Evolutionary conservation across 2,329 filamentous ascomycete genomes (phyloP).

Genomic region (Lachnellula willkommii): DNA sequence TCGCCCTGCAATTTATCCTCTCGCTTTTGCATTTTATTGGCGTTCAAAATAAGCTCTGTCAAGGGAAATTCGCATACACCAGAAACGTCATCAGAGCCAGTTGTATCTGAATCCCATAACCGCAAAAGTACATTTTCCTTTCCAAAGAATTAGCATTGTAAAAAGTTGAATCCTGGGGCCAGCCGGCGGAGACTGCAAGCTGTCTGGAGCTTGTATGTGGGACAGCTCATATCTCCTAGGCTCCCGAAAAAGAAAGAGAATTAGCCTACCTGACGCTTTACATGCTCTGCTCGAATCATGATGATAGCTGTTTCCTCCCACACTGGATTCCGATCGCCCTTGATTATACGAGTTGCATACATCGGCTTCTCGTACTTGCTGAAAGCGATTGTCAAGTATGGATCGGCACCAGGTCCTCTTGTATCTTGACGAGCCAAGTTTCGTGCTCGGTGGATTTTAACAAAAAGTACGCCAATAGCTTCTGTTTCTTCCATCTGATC

Average conservation of each 20-base stretch:
- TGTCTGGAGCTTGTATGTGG: too few relatives aligned
- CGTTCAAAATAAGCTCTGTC: slow-evolving; percentile 15
- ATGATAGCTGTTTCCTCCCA: slow-evolving; percentile 22
- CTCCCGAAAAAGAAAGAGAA: too few relatives aligned
- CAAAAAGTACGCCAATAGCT: slow-evolving; percentile 16
- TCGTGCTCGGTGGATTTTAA: slow-evolving; percentile 20
- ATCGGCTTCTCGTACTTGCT: slow-evolving; percentile 21
- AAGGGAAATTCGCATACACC: slow-evolving; percentile 18
- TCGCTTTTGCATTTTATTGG: slow-evolving; percentile 19
- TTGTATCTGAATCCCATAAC: slow-evolving; percentile 19
- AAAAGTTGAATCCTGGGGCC: too few relatives aligned
- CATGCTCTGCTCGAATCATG: slow-evolving; percentile 19
- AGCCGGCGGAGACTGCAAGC: too few relatives aligned
- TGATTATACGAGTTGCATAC: slow-evolving; percentile 22
- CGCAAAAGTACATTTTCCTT: slow-evolving; percentile 16
- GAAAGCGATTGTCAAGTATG: slow-evolving; percentile 20
- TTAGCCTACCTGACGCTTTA: slow-evolving; percentile 10
- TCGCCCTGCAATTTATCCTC: slow-evolving; percentile 18
- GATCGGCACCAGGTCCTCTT: slow-evolving; percentile 17
- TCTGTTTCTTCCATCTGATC: slow-evolving; percentile 18
- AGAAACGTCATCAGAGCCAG: slow-evolving; percentile 18
- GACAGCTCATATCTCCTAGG: too few relatives aligned
- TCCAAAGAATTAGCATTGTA: too few relatives aligned
- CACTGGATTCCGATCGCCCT: slow-evolving; percentile 20
- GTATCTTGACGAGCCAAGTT: slow-evolving; percentile 14